Base-by-base conservation (phyloP, 305 asterid species). In the Nicotiana rustica region DNA sequence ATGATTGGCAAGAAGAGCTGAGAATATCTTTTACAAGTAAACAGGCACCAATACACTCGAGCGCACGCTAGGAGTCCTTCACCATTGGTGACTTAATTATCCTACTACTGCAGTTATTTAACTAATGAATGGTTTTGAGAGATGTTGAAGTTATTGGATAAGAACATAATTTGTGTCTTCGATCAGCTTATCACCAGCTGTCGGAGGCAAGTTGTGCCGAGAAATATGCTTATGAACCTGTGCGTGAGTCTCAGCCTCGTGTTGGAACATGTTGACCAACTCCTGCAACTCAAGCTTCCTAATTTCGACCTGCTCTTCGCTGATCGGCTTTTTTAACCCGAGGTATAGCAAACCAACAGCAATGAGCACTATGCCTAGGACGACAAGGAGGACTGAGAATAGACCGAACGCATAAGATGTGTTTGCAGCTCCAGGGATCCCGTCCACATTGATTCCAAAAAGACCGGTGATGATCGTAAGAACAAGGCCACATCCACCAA, bases 391-490 rank as follows among this genome's bases (percentile, higher is more conserved):
- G 17, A 92, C 96, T 2, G 97, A 82, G 83, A 96, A 96, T 12
- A 96, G 89, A 59, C 91, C 97, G 62, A 95, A 94, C 0, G 98
- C 99, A 56, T 92, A 94, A 10, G 99, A 98, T 31, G 98, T 92
- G 84, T 86, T 89, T 52, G 67, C 70, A 13, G 94, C 85, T 29
- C 98, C 98, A 56, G 98, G 99, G 85, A 96, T 92, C 29, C 99
- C 99, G 59, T 96, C 99, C 82, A 96, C 97, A 5, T 96, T 96
- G 90, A 96, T 94, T 57, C 98, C 99, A 81, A 96, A 94, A 81
- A 96, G 81, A 70, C 99, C 97, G 0, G 96, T 91, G 84, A 94
- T 86, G 82, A 94, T 92, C 81, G 98, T 90, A 70, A 96, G 97
- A 65, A 96, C 87, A 33, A 96, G 96, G 67, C 99, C 97, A 71